Base-by-base conservation (phyloP, 805 yeast genomes). In the Hanseniaspora vineae region DNA sequence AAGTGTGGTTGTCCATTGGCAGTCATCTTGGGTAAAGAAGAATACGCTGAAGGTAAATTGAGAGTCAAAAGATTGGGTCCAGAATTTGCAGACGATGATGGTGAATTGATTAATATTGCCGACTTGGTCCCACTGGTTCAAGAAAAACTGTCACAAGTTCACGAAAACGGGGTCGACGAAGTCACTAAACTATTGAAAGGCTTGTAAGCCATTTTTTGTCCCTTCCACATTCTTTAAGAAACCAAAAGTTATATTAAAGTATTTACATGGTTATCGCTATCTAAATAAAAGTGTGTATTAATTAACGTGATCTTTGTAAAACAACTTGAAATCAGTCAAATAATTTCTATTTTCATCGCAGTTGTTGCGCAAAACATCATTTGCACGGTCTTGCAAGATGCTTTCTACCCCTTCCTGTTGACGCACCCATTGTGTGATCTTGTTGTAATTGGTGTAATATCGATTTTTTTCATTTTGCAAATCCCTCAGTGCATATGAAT, bases 11-110 rank as follows among this genome's bases (percentile, higher is more conserved):
- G 95, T 57, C 81, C 88, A 50, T 57, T 88, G 42, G 96, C 92
- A 12, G 95, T 92, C 42, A 92, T 92, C 55, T 71, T 92, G 49
- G 98, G 98, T 58, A 94, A 90, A 64, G 97, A 92, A 64, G 98
- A 92, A 67, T 88, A 68, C 58, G 56, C 63, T 31, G 78, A 76
- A 54, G 96, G 96, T 18, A 75, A 81, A 51, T 72, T 89, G 50
- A 81, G 96, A 70, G 81, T 92, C 51, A 92, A 92, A 72, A 74
- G 78, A 52, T 75, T 92, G 52, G 96, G 97, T 47, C 86, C 85
- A 57, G 96, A 92, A 56, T 89, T 83, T 56, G 76, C 78, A 44
- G 80, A 85, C 54, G 89, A 83, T 61, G 94, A 88, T 58, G 98
- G 98, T 52, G 89, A 78, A 54, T 69, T 88, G 46, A 73, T 90